These are phyloP conservation scores for Phoenix roebelenii DNA, from an alignment of 176 grass and related monocot species.

Conservation along the genomic window DNA sequence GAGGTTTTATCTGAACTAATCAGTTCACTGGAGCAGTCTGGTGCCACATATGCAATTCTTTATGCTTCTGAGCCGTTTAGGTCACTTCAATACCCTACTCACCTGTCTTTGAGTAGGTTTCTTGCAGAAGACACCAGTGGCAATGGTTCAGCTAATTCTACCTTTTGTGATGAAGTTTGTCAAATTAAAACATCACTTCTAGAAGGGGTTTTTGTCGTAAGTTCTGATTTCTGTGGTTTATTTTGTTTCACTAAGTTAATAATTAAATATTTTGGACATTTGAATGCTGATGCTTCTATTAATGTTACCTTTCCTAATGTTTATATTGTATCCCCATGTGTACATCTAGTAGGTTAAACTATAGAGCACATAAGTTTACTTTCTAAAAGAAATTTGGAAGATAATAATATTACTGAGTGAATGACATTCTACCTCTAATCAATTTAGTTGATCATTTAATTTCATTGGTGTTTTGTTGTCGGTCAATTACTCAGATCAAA, in stretches of 20 bases:
- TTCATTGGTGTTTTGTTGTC: too few relatives aligned
- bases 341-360: too few relatives aligned
- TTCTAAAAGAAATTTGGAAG: too few relatives aligned
- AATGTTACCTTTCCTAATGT: too few relatives aligned
- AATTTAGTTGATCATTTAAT: too few relatives aligned
- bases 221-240: constrained; percentile 5
- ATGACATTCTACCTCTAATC: too few relatives aligned
- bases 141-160: constrained; percentile 23
- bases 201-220: constrained; percentile 92
- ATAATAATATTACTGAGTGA: too few relatives aligned
- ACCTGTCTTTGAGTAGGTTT: constrained; percentile 41
- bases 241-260: too few relatives aligned
- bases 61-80: constrained; percentile 58
- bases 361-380: too few relatives aligned
- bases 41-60: constrained; percentile 66
- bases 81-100: constrained; percentile 26
- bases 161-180: constrained; percentile 64
- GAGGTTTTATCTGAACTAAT: constrained; percentile 68
- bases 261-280: too few relatives aligned
- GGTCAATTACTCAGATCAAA: not conserved
- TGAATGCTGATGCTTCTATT: too few relatives aligned
- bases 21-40: constrained; percentile 30
- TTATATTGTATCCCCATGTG: too few relatives aligned
- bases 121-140: constrained; percentile 50
- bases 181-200: constrained; percentile 74